phyloP scores from a whole-genome alignment of 2,329 filamentous ascomycete species.

The Aureobasidium musti region DNA sequence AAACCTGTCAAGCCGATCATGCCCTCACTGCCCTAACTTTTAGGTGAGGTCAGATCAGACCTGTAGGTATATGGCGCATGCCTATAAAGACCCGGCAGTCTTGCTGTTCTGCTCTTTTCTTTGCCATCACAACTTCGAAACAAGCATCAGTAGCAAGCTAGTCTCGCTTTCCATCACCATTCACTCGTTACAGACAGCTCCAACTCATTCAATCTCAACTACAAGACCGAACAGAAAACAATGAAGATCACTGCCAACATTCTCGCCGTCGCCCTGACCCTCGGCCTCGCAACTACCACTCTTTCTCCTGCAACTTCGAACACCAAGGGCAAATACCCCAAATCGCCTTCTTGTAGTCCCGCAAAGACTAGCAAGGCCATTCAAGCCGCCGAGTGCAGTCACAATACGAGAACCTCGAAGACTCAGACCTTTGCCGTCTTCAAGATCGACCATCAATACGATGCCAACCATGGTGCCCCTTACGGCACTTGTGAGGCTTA shows the following conservation, averaged over 20 bases:
- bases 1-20: background rate
- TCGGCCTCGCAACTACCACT: constrained; percentile 38
- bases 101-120: background rate
- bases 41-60: background rate
- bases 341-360: constrained; percentile 37
- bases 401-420: constrained; percentile 45
- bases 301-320: constrained; percentile 44
- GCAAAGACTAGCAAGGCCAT: constrained; percentile 43
- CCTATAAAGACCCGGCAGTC: background rate
- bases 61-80: background rate
- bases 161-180: constrained; percentile 10
- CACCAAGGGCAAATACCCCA: constrained; percentile 42
- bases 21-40: constrained; percentile 1
- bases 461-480: constrained; percentile 48
- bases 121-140: background rate
- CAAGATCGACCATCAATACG: constrained; percentile 51
- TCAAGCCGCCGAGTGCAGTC: constrained; percentile 48
- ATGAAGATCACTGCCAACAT: constrained; percentile 24
- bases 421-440: constrained; percentile 48
- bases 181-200: background rate
- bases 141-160: constrained; percentile 6
- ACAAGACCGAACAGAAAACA: background rate
- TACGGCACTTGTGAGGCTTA: constrained; percentile 53
- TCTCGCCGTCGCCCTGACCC: constrained; percentile 24
- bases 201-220: background rate